A percentile compares a stretch with the other conserved stretches of the same genome.
phyloP scores from a whole-genome alignment of 148 eudicot species.

The Rhododendron molle region DNA sequence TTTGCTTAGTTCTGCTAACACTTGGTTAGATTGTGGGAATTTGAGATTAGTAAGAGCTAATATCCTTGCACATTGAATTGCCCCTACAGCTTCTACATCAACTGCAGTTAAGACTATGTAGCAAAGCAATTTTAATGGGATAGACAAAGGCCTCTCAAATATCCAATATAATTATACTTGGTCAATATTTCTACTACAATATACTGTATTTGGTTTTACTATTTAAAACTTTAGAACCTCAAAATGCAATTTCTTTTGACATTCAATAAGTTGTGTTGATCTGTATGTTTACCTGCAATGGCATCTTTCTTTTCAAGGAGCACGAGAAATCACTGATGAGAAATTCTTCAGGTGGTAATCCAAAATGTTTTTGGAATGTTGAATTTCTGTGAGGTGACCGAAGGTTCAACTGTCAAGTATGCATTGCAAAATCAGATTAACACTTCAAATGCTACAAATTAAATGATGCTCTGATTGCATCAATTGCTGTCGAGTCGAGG shows the following conservation, averaged over 20 bases:
- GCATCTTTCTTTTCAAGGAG: constrained; percentile 72
- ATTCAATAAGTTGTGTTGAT: neutral
- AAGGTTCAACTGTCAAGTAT: constrained; percentile 58
- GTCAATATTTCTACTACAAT: neutral
- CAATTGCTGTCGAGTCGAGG: neutral
- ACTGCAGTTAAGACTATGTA: neutral
- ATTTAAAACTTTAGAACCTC: neutral
- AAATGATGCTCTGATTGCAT: neutral
- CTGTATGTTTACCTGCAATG: constrained; percentile 54
- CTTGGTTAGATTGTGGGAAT: neutral
- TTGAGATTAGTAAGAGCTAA: neutral
- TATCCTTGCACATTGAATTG: neutral
- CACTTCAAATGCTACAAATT: neutral
- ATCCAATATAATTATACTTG: neutral
- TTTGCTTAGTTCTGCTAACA: neutral
- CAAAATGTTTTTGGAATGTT: constrained; percentile 74
- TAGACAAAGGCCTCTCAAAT: neutral
- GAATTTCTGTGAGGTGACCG: constrained; percentile 83
- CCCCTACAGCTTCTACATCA: neutral
- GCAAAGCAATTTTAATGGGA: neutral
- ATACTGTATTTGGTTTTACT: neutral
- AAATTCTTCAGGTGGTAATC: constrained; percentile 85
- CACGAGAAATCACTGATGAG: constrained; percentile 84
- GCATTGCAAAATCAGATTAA: constrained; percentile 15
- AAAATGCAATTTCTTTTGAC: neutral